Base-by-base conservation (phyloP, 768 basidiomycete species). In the Mycena galericulata region DNA sequence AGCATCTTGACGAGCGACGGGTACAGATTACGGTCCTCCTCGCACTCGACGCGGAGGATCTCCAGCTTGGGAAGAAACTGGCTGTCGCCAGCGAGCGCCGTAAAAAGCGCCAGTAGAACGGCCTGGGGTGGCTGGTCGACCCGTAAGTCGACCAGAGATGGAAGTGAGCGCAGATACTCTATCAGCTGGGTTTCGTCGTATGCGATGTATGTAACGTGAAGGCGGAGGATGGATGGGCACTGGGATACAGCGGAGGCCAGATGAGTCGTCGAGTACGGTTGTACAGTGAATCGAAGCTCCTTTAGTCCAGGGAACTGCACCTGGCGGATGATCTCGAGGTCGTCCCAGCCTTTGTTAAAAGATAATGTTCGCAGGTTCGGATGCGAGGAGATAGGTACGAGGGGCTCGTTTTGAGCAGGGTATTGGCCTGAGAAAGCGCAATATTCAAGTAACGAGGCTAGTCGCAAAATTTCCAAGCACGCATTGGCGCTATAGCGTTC, bases 1-100 rank as follows among this genome's bases (percentile, higher is more conserved):
- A 56, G 55, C 55, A 56, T 56, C 22, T 56, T 56, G n/a, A 56
- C 22, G 36, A 56, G 36, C 12, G 55, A 20, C 5, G 38, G 38
- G 27, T 56, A 56, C 26, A 56, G 27, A 11, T 26, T 26, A 9
- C 22, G 14, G 26, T 56, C 55, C 0, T 24, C n/a, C 2, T 38
- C 24, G 55, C 36, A 56, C 40, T 38, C 36, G 14, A 56, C 26
- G 24, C 41, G 36, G 26, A 56, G 55, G 6, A 34, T 14, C 22
- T 56, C 24, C 38, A 56, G 38, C 9, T 24, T 56, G 24, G 11
- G 38, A 2, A 56, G 38, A 38, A 56, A 41, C 11, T 2, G 2
- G 38, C 22, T 24, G 36, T 27, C 55, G 36, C 15, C 17, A 14
- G 34, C 34, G 36, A 56, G 38, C 17, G 55, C 38, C 7, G 4